These are phyloP conservation scores for Candida maltosa DNA, from an alignment of 805 yeast genomes.

Conservation along the genomic window DNA sequence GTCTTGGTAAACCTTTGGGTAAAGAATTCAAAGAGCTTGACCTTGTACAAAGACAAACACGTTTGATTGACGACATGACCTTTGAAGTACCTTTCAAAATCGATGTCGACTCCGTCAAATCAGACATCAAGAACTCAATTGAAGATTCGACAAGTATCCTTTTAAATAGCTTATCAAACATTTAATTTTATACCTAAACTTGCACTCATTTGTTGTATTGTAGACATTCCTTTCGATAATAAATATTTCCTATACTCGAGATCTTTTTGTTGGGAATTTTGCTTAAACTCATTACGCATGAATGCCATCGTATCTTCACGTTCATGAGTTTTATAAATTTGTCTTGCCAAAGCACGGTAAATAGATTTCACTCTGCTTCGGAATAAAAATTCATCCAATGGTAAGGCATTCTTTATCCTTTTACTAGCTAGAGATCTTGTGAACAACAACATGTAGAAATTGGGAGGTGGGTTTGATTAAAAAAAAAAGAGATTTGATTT, in stretches of 20 bases:
- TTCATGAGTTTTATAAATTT: conserved; percentile 35
- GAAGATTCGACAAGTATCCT: conserved; percentile 5
- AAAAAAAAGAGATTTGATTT: no score
- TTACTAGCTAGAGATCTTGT: background rate
- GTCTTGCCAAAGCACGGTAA: conserved; percentile 30
- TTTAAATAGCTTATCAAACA: conserved; percentile 2
- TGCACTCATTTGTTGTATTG: conserved; percentile 22
- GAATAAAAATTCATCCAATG: conserved; percentile 40
- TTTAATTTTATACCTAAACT: conserved; percentile 16
- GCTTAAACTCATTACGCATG: conserved; percentile 32
- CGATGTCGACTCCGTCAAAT: background rate
- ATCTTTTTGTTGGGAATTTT: conserved; percentile 23
- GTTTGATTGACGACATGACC: conserved; percentile 9
- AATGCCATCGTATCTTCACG: conserved; percentile 27
- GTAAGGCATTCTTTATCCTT: conserved; percentile 11
- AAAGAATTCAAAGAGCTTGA: conserved; percentile 10
- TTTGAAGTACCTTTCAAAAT: conserved; percentile 5
- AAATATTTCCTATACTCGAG: conserved; percentile 35
- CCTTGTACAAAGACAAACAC: conserved; percentile 9
- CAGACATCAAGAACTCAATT: conserved; percentile 5
- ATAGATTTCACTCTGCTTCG: conserved; percentile 30
- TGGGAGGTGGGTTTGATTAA: no score
- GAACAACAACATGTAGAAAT: no score
- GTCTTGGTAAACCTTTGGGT: conserved; percentile 5
- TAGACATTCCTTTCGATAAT: conserved; percentile 29